These are phyloP conservation scores for Aspergillus leporis DNA, from an alignment of 495 filamentous ascomycete genomes.

Conservation along the genomic window DNA sequence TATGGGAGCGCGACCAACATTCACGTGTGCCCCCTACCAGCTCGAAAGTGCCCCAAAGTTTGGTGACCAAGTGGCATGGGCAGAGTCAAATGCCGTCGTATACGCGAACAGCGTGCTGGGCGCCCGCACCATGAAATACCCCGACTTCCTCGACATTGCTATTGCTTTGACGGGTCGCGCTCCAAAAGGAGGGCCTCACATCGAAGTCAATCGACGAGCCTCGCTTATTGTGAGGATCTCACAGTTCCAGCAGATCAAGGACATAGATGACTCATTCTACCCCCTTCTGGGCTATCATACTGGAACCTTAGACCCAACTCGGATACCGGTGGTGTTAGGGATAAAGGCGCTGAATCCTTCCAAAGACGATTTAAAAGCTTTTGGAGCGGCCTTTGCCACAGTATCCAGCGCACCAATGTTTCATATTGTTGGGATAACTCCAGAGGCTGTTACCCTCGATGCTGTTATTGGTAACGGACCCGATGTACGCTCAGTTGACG, in stretches of 20 bases:
- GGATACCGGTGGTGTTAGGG: slow-evolving; percentile 24
- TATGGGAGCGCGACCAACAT: slow-evolving; percentile 30
- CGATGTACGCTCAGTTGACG: background rate
- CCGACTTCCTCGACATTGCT: slow-evolving; percentile 30
- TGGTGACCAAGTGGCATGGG: slow-evolving; percentile 29
- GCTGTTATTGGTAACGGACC: background rate
- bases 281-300: slow-evolving; percentile 29
- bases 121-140: slow-evolving; percentile 32
- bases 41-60: slow-evolving; percentile 23
- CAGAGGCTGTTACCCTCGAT: slow-evolving; percentile 17
- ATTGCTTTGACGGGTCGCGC: slow-evolving; percentile 31
- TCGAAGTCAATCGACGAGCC: slow-evolving; percentile 16
- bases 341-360: slow-evolving; percentile 12
- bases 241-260: background rate
- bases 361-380: slow-evolving; percentile 29
- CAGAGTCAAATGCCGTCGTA: slow-evolving; percentile 34
- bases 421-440: slow-evolving; percentile 26
- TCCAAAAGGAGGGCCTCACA: slow-evolving; percentile 17
- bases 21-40: slow-evolving; percentile 34
- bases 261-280: slow-evolving; percentile 26
- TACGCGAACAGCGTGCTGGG: slow-evolving; percentile 33
- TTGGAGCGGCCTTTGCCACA: slow-evolving; percentile 34
- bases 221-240: slow-evolving; percentile 5
- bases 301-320: slow-evolving; percentile 15
- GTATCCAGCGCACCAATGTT: slow-evolving; percentile 30